phyloP scores from a whole-genome alignment of 352 stramenopile genomes.

The Blastocystis sp. region DNA sequence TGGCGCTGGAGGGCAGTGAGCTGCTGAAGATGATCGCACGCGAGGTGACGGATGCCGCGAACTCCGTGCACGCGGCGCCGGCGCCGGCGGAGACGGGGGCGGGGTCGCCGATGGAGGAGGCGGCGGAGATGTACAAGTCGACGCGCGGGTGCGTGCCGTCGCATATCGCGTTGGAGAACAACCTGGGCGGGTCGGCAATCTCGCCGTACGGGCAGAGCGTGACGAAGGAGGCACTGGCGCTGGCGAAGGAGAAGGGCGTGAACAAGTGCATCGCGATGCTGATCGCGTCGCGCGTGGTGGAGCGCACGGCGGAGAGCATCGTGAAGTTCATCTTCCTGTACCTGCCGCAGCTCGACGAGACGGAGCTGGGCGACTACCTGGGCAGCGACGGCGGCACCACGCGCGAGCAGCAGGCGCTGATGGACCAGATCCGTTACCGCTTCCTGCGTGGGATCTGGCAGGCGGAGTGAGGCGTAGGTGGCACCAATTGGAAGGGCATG shows the following conservation, averaged over 20 bases:
- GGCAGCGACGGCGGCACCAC: constrained; percentile 78
- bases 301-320: constrained; percentile 81
- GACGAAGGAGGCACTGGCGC: constrained; percentile 43
- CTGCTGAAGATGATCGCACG: constrained; percentile 23
- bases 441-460: constrained; percentile 92
- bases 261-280: constrained; percentile 83
- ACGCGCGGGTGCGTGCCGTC: constrained; percentile 4
- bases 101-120: background rate
- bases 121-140: constrained; percentile 41
- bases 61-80: background rate
- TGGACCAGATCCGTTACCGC: constrained; percentile 86
- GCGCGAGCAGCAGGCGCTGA: constrained; percentile 80
- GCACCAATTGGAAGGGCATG: constrained; percentile 76
- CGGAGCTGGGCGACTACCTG: constrained; percentile 89
- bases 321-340: constrained; percentile 89
- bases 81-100: background rate
- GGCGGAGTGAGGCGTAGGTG: constrained; percentile 76
- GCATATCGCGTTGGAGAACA: background rate
- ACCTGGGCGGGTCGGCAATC: background rate
- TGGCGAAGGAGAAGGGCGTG: constrained; percentile 75
- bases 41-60: background rate
- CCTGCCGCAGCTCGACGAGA: constrained; percentile 84
- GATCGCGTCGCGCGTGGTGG: constrained; percentile 81
- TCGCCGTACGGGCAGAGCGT: constrained; percentile 29
- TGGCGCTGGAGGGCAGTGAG: background rate